These are phyloP conservation scores for Crucihimalaya himalaica DNA, from an alignment of 345 rosid species.

Conservation along the genomic window DNA sequence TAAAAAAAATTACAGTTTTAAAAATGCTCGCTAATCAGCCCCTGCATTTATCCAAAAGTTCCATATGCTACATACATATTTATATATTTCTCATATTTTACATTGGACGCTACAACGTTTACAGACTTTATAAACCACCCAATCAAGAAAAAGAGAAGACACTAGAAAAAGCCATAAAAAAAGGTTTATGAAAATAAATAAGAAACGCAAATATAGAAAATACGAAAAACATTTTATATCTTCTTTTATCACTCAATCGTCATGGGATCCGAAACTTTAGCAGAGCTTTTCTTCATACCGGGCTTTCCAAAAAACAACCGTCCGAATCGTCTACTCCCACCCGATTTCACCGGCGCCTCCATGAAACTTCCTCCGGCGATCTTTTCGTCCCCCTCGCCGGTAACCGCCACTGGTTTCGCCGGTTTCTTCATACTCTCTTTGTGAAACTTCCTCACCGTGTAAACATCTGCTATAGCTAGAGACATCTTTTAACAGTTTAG, in stretches of 20 bases:
- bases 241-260: constrained; percentile 22
- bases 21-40: too few species aligned
- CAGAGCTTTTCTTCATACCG: constrained; percentile 35
- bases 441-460: constrained; percentile 35
- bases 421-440: constrained; percentile 39
- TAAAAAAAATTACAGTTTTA: too few species aligned
- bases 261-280: constrained; percentile 43
- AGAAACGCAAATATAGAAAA: not conserved
- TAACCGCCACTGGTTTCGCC: not conserved
- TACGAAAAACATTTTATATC: not conserved
- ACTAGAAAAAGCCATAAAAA: not conserved
- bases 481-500: constrained; percentile 24
- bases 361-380: constrained; percentile 3
- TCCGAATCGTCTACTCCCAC: constrained; percentile 27
- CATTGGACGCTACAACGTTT: too few species aligned
- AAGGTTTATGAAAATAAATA: not conserved
- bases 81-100: too few species aligned
- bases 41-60: too few species aligned
- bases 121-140: not conserved
- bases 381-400: constrained; percentile 25
- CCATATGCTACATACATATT: too few species aligned
- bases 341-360: constrained; percentile 23
- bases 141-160: constrained; percentile 1
- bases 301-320: constrained; percentile 32
- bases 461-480: constrained; percentile 38